Percentiles rank a stretch among this genome's conserved stretches.
These are phyloP conservation scores for Capsella rubella DNA, from an alignment of 441 rosid species.

Conservation along the genomic window DNA sequence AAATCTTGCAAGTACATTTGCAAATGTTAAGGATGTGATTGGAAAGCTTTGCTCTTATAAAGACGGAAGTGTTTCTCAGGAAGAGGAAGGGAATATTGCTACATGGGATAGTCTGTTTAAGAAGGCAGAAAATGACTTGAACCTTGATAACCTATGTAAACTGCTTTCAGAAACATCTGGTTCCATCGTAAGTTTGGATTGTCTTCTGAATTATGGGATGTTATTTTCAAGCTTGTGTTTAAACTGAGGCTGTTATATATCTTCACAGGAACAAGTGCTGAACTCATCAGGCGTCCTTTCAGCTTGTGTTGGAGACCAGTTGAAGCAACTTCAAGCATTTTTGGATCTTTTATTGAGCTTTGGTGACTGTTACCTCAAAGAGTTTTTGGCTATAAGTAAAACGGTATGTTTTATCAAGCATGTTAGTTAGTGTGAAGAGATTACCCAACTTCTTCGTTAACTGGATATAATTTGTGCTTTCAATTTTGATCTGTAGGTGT, in stretches of 20 bases:
- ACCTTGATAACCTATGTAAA: constrained; percentile 58
- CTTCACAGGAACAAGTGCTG: constrained; percentile 65
- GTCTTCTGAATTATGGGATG: constrained; percentile 2
- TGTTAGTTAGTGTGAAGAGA: constrained; percentile 14
- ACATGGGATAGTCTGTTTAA: constrained; percentile 72
- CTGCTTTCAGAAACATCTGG: constrained; percentile 58
- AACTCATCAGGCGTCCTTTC: constrained; percentile 52
- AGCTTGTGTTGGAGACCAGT: constrained; percentile 53
- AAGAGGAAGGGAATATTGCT: constrained; percentile 54
- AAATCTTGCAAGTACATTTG: constrained; percentile 51
- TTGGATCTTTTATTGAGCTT: constrained; percentile 69
- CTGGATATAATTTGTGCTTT: constrained; percentile 14
- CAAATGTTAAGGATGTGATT: constrained; percentile 53
- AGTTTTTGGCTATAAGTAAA: constrained; percentile 77
- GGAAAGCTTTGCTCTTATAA: constrained; percentile 53
- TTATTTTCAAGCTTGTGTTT: constrained; percentile 17
- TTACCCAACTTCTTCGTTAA: constrained; percentile 1
- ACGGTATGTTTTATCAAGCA: constrained; percentile 54
- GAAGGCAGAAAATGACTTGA: constrained; percentile 56
- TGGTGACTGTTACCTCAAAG: constrained; percentile 67
- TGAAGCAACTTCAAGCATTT: constrained; percentile 59
- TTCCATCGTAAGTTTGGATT: constrained; percentile 60
- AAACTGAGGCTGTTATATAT: constrained; percentile 28
- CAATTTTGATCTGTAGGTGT: constrained; percentile 61
- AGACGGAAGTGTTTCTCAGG: constrained; percentile 50